These are phyloP conservation scores for Camellia sinensis DNA, from an alignment of 148 eudicot species.

Conservation along the genomic window DNA sequence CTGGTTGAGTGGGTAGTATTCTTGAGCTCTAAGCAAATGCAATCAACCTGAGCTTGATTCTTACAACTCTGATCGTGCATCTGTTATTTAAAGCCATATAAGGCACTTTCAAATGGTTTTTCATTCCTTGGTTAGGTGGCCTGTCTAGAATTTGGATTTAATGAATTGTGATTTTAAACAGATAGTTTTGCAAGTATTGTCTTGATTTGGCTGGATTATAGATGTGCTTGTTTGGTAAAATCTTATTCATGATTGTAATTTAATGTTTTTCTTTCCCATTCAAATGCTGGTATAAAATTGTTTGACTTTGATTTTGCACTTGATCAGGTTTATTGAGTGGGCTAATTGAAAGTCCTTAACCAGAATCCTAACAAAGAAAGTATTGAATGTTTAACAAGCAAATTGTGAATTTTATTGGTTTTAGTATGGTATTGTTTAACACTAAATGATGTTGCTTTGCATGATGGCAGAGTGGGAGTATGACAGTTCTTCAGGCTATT, in stretches of 20 bases:
- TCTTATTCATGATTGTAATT: not conserved
- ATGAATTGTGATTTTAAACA: not conserved
- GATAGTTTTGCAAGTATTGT: too few relatives aligned
- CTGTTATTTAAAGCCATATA: not conserved
- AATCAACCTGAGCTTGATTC: not conserved
- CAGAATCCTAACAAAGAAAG: not conserved
- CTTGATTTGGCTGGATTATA: not conserved
- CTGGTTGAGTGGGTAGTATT: not conserved
- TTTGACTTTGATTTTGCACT: not conserved
- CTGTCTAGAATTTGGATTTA: not conserved
- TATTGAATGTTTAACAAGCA: not conserved
- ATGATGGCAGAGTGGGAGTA: slow-evolving; percentile 74
- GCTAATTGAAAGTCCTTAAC: not conserved
- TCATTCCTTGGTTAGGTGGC: not conserved
- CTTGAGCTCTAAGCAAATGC: not conserved
- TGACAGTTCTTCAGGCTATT: slow-evolving; percentile 76
- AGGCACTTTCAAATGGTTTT: not conserved
- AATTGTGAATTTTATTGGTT: not conserved
- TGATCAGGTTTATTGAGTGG: not conserved
- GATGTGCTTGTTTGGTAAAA: not conserved
- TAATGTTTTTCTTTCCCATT: not conserved
- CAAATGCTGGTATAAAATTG: not conserved
- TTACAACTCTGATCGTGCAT: not conserved
- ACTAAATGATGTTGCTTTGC: slow-evolving; percentile 10
- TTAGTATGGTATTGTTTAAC: not conserved